These are phyloP conservation scores for Paraleonurus japonicus DNA, from an alignment of 257 asterid species.

Conservation along the genomic window DNA sequence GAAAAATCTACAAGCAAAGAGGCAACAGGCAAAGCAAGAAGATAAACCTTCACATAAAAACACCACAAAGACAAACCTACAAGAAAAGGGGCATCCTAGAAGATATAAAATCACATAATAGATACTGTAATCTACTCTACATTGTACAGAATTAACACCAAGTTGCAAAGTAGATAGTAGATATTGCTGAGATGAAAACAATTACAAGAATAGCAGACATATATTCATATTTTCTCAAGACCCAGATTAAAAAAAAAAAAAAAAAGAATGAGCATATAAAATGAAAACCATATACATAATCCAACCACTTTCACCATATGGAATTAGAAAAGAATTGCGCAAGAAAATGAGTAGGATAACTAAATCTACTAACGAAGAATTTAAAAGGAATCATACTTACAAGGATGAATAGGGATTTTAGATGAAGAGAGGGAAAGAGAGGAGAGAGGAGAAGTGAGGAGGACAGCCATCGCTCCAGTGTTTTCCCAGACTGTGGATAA, in stretches of 20 bases:
- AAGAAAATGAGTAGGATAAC: not conserved
- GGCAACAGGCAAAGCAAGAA: not conserved
- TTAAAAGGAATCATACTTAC: slow-evolving; percentile 23
- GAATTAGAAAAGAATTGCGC: slow-evolving; percentile 6
- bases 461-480: slow-evolving; percentile 42
- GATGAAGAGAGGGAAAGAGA: slow-evolving; percentile 28
- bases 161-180: not conserved
- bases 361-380: not conserved
- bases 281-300: not conserved
- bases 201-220: not conserved
- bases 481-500: slow-evolving; percentile 33
- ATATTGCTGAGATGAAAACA: not conserved
- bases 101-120: not conserved
- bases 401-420: slow-evolving; percentile 19
- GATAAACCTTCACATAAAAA: slow-evolving; percentile 8
- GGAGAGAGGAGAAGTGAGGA: slow-evolving; percentile 34
- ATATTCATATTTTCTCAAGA: slow-evolving; percentile 1
- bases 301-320: not conserved
- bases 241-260: slow-evolving; percentile 5
- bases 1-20: not conserved
- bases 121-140: not conserved
- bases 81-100: not conserved
- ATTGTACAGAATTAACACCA: not conserved
- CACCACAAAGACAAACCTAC: not conserved
- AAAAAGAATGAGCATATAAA: not conserved